phyloP scores from a whole-genome alignment of 345 rosid species.

The Bruguiera sexangula region DNA sequence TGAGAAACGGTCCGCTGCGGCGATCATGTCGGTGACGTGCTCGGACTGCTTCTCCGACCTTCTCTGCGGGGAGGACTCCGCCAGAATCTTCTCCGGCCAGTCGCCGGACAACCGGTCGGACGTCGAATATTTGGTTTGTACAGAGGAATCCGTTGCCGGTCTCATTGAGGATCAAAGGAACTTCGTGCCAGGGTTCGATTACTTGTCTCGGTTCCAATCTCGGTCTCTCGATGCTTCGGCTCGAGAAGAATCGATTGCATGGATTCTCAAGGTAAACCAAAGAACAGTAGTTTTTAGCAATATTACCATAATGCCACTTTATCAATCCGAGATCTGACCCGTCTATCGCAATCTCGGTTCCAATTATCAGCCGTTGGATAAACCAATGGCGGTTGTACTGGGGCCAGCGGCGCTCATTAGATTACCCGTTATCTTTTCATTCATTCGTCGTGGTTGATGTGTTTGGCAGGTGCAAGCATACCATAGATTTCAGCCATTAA shows the following conservation, averaged over 20 bases:
- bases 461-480: constrained; percentile 63
- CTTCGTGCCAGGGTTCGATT: constrained; percentile 89
- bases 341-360: too few relatives aligned
- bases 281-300: not conserved
- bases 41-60: constrained; percentile 64
- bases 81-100: constrained; percentile 58
- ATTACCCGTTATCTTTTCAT: not conserved
- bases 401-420: not conserved
- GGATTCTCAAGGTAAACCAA: constrained; percentile 79
- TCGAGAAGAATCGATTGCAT: constrained; percentile 83
- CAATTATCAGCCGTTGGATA: constrained; percentile 10
- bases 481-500: constrained; percentile 71
- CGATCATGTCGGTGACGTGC: constrained; percentile 52
- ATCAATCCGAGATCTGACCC: not conserved
- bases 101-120: constrained; percentile 68
- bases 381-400: too few relatives aligned
- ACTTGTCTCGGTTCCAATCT: constrained; percentile 66
- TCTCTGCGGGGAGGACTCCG: constrained; percentile 69
- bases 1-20: constrained; percentile 28
- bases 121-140: constrained; percentile 39
- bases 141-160: constrained; percentile 62
- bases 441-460: constrained; percentile 3
- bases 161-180: constrained; percentile 65
- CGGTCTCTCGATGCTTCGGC: constrained; percentile 77
- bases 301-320: constrained; percentile 28